Evolutionary conservation across 208 protist genomes (phyloP), one percentile per base, ranked within the genome.

Genomic region (Wallacemonas collosoma): DNA sequence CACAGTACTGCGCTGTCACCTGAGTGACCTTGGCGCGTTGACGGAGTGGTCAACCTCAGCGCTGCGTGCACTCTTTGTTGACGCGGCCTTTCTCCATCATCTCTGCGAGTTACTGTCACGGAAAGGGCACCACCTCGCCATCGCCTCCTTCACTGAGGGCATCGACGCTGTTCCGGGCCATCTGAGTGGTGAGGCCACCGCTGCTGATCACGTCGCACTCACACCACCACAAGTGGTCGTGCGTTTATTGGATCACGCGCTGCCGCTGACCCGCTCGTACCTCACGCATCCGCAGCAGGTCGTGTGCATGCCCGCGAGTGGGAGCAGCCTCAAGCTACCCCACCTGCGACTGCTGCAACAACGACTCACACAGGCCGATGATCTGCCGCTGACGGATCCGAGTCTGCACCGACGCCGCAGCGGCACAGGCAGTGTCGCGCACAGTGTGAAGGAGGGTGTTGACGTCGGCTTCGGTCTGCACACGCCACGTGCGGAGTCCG

Each of bases 141-240:
- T 86, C 55, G 81, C 77, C 55, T 86, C 81, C 0, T 62, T 86
- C 40, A 83, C 81, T 3, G 81, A 86, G 39, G 80, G 80, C 26
- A 43, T 70, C 2, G 45, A 50, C 45, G 12, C 45, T 12, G 12
- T 12, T 6, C 8, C 45, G 8, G 17, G 17, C 12, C 43, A 51
- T n/a, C 14, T 65, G 60, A 48, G 60, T 8, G 36, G n/a, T 4
- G 57, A 63, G 5, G 9, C 9, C 57, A 63, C 5, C 39, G 38
- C 11, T 39, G 36, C 47, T 12, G 43, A 71, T 36, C 2, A 15
- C 6, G 68, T 57, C 57, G 63, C 40, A 17, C 55, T 71, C 14
- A 63, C 70, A 8, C 75, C 72, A 4, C 58, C 73, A 0, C 72
- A 81, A 61, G 60, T 51, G 38, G 80, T 85, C 6, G 41, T 82